These are phyloP conservation scores for Biscogniauxia mediterranea DNA, from an alignment of 2,329 filamentous ascomycete species.

Conservation along the genomic window DNA sequence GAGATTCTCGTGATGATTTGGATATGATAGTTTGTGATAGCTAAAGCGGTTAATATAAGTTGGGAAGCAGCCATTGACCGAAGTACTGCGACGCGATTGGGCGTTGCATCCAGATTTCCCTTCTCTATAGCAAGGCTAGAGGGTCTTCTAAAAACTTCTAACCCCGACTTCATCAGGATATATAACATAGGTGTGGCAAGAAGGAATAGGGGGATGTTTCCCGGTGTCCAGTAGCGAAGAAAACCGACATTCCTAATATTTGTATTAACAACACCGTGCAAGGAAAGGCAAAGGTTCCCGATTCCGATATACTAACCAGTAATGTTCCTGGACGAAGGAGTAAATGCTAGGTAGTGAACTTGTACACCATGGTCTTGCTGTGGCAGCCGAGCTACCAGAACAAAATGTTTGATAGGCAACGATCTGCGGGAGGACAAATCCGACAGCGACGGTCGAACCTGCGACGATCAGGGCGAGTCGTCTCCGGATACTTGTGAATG, in stretches of 20 bases:
- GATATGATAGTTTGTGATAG: conserved; percentile 81
- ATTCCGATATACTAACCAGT: conserved; percentile 67
- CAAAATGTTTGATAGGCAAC: conserved; percentile 76
- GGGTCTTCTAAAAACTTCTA: conserved; percentile 33
- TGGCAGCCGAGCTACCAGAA: conserved; percentile 28
- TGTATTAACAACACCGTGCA: conserved; percentile 19
- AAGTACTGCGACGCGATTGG: conserved; percentile 34
- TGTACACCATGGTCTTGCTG: conserved; percentile 70
- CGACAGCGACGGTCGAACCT: conserved; percentile 65
- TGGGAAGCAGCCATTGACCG: conserved; percentile 69
- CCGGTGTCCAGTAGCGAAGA: conserved; percentile 83
- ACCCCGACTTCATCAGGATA: conserved; percentile 63
- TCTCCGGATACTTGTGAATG: conserved; percentile 44
- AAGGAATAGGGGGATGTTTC: conserved; percentile 84
- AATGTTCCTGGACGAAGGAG: conserved; percentile 80
- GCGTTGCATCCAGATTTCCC: background rate
- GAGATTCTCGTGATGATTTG: conserved; percentile 90
- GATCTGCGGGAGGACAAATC: conserved; percentile 70
- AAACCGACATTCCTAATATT: conserved; percentile 76
- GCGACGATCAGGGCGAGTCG: conserved; percentile 61
- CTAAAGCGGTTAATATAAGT: conserved; percentile 66
- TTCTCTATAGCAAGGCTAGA: conserved; percentile 1
- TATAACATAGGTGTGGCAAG: conserved; percentile 76
- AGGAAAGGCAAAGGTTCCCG: too few relatives aligned
- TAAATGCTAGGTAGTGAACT: conserved; percentile 81